Evolutionary conservation across 805 yeast genomes (phyloP), one percentile per base, ranked within the genome.

Genomic region (Cyberlindnera petersonii): DNA sequence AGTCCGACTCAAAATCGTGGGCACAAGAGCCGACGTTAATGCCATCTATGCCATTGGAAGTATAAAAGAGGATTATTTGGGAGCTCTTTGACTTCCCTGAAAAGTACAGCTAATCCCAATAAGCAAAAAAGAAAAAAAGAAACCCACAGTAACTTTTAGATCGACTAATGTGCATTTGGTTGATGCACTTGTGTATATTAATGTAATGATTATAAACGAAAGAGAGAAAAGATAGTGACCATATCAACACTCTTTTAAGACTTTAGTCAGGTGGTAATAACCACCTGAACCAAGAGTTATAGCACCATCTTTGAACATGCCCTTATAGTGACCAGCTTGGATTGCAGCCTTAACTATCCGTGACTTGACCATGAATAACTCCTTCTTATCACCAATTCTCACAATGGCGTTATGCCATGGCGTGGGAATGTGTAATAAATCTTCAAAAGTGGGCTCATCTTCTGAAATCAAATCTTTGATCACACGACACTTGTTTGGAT

Each of bases 1-100:
- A 51, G 93, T 93, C 24, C 77, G 99, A 61, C 79, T 93, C 52
- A 93, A 93, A 69, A 87, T 93, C 32, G 96, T 91, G 38, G 98
- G 98, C 65, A 93, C 96, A 21, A 77, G 97, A 59, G 86, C 97
- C 11, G 98, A 94, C 65, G 98, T 93, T 11, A 93, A 95, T 56
- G 91, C 93, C 55, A 91, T 93, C 60, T 86, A 87, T 61, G 98
- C 98, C 33, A 93, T 93, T 59, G 99, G 98, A 35, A 85, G 95
- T 64, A 91, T 93, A 57, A 93, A 91, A 64, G 98, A 93, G 67
- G 99, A 93, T 68, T 93, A 87, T 62, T 72, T 93, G 64, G 98
- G 98, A 39, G 94, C 95, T 23, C 61, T 78, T 43, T 78, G 33
- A 50, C 35, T 4, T 23, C 26, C 19, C 21, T 29, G 10, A 18